Base-by-base conservation (phyloP, 148 eudicot species). In the Arbutus unedo region DNA sequence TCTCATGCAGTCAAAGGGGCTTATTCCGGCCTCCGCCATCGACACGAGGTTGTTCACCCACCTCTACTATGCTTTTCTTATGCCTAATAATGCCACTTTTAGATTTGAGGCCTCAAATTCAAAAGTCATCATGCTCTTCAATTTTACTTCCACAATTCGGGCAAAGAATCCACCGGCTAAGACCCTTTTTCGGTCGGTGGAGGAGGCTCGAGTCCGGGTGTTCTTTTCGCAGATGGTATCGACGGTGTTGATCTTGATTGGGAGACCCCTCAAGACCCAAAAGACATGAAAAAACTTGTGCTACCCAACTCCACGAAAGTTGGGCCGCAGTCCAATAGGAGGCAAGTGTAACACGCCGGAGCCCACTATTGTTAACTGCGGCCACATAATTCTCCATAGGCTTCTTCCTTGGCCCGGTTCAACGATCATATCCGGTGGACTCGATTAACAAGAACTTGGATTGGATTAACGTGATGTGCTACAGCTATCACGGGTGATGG, bases 161-260 rank as follows among this genome's bases (percentile, higher is more conserved):
- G 59, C 83, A 0, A 85, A 83, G 54, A 87, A 83, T 1, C 89
- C 92, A 0, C 59, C 84, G 13, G 85, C 84, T 11, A 88, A 86
- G 67, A 84, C 83, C 0, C 85, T 90, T 19, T 85, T 45, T 84
- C 92, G 0, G 54, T 87, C 14, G 91, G 91, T 10, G 92, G 92
- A 3, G 89, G 81, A 4, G 67, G 25, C 2, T 81, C 49, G 0
- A 83, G 87, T 4, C 3, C 55, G 0, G 6, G 3, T 5, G 14
- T 62, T 62, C 47, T 88, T 86, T 21, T 43, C 89, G 0, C 79
- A 79, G 14, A 83, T 90, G 87, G 87, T 85, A 5, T 50, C 84
- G 5, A 90, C 67, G 91, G 91, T 8, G 47, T 90, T 72, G 91
- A 90, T 57, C 83, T 90, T 3, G 90, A 90, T 60, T 90, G 92